Base-by-base conservation (phyloP, 306 rosid genomes). In the Malus sieversii region DNA sequence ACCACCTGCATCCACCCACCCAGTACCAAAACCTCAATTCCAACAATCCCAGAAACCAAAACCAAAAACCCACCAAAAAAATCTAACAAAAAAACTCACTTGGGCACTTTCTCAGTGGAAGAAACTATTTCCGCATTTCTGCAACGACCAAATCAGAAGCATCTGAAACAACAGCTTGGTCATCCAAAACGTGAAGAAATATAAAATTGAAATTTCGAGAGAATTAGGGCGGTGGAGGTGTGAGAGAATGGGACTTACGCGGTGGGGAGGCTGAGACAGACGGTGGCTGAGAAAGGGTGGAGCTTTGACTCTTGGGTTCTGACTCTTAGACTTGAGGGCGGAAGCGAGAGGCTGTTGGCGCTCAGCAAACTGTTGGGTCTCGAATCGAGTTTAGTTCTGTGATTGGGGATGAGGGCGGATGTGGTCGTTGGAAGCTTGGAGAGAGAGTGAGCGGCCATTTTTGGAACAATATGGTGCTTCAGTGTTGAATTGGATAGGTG, bases 221-320 rank as follows among this genome's bases (percentile, higher is more conserved):
- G 52, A 51, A 52, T 12, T 20, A 30, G 62, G 62, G 59, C 14
- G 7, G 19, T 11, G 42, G 70, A 13, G n/a, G 33, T 10, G 35
- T 12, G 66, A 59, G 79, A 82, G 76, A 77, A 51, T 60, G 63
- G 66, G 48, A 65, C 86, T 86, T 86, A 92, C 98, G 91, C 85
- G 3, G 85, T 90, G 32, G 96, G 98, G 72, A 93, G 95, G 85
- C 96, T 86, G 70, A 78, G 51, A 62, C 91, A 79, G 75, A 85
- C 83, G 38, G 83, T 73, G 82, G 90, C 80, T 5, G 84, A 66
- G 58, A 81, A 27, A 32, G 85, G 82, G 4, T 78, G 93, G 83
- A 67, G 80, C 22, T 69, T 86, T 65, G 73, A 79, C 75, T 61
- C 58, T 16, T 68, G 82, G n/a, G 74, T 60, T 60, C 73, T 72